These are phyloP conservation scores for Colletotrichum musicola DNA, from an alignment of 2,329 filamentous ascomycete species.

Conservation along the genomic window DNA sequence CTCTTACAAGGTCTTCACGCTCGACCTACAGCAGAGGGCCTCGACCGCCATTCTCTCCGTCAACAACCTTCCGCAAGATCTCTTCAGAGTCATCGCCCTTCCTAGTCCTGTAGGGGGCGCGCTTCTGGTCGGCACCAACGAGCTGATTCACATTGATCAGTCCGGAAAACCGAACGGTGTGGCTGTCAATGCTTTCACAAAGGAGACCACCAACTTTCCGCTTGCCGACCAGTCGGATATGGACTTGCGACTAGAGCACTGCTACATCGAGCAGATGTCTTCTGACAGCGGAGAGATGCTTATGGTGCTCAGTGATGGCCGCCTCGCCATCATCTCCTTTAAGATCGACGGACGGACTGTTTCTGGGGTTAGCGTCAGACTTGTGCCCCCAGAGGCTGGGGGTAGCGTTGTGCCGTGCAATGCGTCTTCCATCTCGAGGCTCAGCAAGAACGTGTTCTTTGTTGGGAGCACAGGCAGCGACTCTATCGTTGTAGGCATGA, in stretches of 20 bases:
- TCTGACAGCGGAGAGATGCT: conserved; percentile 85
- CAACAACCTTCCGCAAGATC: conserved; percentile 84
- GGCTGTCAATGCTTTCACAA: conserved; percentile 91
- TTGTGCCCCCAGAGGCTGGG: conserved; percentile 72
- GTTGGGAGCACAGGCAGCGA: conserved; percentile 87
- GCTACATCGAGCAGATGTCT: conserved; percentile 81
- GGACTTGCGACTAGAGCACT: conserved; percentile 83
- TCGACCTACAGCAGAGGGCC: conserved; percentile 92
- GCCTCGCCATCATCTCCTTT: conserved; percentile 82
- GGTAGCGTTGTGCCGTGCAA: conserved; percentile 71
- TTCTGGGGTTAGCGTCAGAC: conserved; percentile 82
- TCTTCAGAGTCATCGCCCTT: conserved; percentile 85
- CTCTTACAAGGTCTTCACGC: conserved; percentile 92
- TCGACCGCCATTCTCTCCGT: conserved; percentile 95
- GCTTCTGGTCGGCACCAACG: conserved; percentile 87
- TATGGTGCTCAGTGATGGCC: conserved; percentile 82
- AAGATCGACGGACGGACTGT: conserved; percentile 91
- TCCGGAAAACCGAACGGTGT: conserved; percentile 93
- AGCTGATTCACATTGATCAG: conserved; percentile 95
- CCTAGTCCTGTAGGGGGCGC: conserved; percentile 90
- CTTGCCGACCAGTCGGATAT: conserved; percentile 89
- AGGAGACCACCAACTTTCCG: conserved; percentile 83
- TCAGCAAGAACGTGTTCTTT: conserved; percentile 81
- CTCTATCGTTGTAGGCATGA: conserved; percentile 85
- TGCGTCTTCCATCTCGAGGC: conserved; percentile 76